phyloP scores from a whole-genome alignment of 1,284 basidiomycete genomes.

The Cryptococcus neoformans region DNA sequence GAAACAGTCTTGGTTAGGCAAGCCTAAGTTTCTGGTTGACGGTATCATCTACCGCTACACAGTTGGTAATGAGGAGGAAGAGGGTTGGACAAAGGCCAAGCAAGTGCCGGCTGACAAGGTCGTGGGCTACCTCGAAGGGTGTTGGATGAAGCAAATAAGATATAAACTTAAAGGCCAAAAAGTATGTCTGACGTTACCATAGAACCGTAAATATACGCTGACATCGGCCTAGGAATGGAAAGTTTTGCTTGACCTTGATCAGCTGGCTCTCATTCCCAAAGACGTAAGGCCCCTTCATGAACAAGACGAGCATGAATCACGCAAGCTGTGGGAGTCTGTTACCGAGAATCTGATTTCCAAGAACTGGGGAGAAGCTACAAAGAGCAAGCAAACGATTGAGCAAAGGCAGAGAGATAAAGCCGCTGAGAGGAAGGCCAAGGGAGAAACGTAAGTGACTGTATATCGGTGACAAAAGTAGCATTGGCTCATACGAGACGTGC shows the following conservation, averaged over 20 bases:
- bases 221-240: conserved; percentile 56
- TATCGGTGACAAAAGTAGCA: neutral
- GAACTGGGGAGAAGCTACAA: conserved; percentile 85
- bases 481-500: neutral
- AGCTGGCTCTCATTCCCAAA: conserved; percentile 76
- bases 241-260: conserved; percentile 72
- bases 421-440: conserved; percentile 74
- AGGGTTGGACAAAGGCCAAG: conserved; percentile 76
- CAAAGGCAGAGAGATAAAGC: conserved; percentile 83
- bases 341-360: conserved; percentile 72
- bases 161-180: conserved; percentile 69
- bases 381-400: conserved; percentile 81
- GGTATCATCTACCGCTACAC: conserved; percentile 81
- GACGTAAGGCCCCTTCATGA: conserved; percentile 72
- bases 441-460: conserved; percentile 64
- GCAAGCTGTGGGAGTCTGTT: conserved; percentile 84
- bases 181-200: conserved; percentile 46
- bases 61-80: conserved; percentile 56
- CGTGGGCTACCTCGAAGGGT: conserved; percentile 80
- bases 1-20: conserved; percentile 81
- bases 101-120: conserved; percentile 78
- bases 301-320: conserved; percentile 78
- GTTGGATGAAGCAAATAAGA: conserved; percentile 78
- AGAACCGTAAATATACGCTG: neutral
- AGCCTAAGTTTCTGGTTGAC: conserved; percentile 80